Evolutionary conservation across 2,329 filamentous ascomycete genomes (phyloP), one percentile per base, ranked within the genome.

Genomic region (Rutstroemia sp.): DNA sequence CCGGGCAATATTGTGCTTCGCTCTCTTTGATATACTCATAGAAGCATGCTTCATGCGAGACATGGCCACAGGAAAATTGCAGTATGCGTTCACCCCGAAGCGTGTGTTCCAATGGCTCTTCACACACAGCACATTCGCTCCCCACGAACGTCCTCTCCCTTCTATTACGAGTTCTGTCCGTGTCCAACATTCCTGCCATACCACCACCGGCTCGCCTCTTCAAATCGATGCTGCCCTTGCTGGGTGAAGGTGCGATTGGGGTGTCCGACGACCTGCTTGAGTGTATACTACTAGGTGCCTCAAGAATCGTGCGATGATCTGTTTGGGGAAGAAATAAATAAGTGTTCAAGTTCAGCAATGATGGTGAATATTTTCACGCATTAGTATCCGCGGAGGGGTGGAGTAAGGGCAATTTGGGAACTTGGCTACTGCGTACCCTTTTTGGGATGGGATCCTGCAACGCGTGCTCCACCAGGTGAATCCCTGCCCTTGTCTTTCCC

Each of bases 21-120:
- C 92, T 88, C 68, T 96, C 92, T 67, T 89, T 88, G 66, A 99
- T 95, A 70, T 95, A 96, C 73, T 99, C 94, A 74, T 97, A 97
- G 70, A 99, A 97, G 73, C 94, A 99, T 38, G 92, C 94, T 72
- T 97, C 94, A 70, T 99, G 94, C 10, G 92, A 91, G 58, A 99
- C 92, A 73, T 99, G 94, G n/a, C 86, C 83, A 73, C 94, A 99
- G 5, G 92, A 95, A 67, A 99, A 94, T 70, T 97, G 94, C 54
- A 99, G 77, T 60, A 99, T 91, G 63, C 91, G 85, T 75, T 99
- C 94, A 58, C 94, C 94, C 51, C 89, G 88, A 48, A 99, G 79
- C 3, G 91, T 99, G 72, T 97, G 92, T 73, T 97, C 94, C 60
- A 99, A 76, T 3, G 92, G 92, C 74, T 99, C 94, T 71, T 99